A percentile compares a stretch with the other conserved stretches of the same genome.
Evolutionary conservation across 2,329 filamentous ascomycete species (phyloP).

Genomic region (Daldinia eschscholtzii): DNA sequence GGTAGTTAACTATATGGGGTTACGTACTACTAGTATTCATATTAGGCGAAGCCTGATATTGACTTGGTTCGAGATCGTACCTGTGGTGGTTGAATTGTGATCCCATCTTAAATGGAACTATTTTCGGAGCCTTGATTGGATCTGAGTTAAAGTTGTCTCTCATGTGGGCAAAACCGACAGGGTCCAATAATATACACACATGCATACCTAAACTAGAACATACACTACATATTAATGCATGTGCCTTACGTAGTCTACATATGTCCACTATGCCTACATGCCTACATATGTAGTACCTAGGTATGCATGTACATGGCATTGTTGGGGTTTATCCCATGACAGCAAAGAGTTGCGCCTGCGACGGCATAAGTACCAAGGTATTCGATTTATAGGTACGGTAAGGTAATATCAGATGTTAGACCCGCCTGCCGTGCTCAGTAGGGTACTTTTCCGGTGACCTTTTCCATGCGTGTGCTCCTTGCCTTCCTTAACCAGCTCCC

Average conservation of each 20-base stretch:
- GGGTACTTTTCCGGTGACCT: conserved; percentile 38
- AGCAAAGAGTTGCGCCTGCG: conserved; percentile 8
- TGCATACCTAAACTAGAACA: conserved; percentile 6
- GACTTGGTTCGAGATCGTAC: conserved; percentile 40
- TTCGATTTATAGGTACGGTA: conserved; percentile 12
- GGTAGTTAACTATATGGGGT: neutral
- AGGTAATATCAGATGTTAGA: conserved; percentile 39
- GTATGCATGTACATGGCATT: conserved; percentile 5
- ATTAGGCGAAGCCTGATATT: conserved; percentile 22
- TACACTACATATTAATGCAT: conserved; percentile 6
- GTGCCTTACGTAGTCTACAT: conserved; percentile 10
- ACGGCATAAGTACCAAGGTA: conserved; percentile 11
- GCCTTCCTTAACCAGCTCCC: conserved; percentile 33
- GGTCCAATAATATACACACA: conserved; percentile 15
- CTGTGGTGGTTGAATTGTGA: conserved; percentile 44
- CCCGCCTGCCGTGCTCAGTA: conserved; percentile 38
- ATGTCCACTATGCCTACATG: too few relatives aligned
- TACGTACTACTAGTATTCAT: conserved; percentile 6
- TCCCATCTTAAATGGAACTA: conserved; percentile 40
- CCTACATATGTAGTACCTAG: too few relatives aligned
- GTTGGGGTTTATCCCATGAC: conserved; percentile 14
- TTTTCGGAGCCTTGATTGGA: conserved; percentile 44
- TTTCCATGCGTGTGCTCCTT: conserved; percentile 30
- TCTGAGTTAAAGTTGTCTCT: conserved; percentile 38
- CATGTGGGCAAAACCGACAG: conserved; percentile 22